Evolutionary conservation across 768 basidiomycete species (phyloP).

Genomic region (Panaeolus papilionaceus): DNA sequence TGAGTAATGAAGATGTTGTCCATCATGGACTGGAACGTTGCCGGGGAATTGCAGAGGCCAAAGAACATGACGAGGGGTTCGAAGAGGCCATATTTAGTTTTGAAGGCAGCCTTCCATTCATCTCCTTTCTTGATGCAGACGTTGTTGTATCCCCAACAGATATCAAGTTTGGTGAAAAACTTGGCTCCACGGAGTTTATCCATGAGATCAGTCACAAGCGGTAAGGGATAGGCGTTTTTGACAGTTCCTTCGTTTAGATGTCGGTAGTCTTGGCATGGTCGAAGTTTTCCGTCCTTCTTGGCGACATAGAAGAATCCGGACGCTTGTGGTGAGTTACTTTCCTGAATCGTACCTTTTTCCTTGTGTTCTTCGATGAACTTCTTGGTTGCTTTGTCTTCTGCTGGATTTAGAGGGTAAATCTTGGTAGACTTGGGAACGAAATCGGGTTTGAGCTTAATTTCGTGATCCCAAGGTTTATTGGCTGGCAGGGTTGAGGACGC

Average conservation of each 20-base stretch:
- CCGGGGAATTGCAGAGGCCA: slow-evolving; percentile 37
- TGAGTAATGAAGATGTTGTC: slow-evolving; percentile 31
- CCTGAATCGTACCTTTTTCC: slow-evolving; percentile 26
- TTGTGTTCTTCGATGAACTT: slow-evolving; percentile 32
- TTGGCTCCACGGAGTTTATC: too few relatives aligned
- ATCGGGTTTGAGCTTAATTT: slow-evolving; percentile 23
- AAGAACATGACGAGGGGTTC: slow-evolving; percentile 40
- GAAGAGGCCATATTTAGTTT: too few relatives aligned
- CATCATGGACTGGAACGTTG: slow-evolving; percentile 42
- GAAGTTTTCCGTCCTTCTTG: slow-evolving; percentile 29
- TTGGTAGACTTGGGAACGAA: slow-evolving; percentile 10
- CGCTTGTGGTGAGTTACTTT: slow-evolving; percentile 30
- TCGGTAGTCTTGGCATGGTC: slow-evolving; percentile 38
- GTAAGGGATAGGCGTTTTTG: not conserved
- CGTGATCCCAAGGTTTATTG: slow-evolving; percentile 19
- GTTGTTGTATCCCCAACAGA: too few relatives aligned
- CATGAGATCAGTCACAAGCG: not conserved
- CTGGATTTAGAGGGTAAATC: slow-evolving; percentile 6
- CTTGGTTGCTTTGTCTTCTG: slow-evolving; percentile 24
- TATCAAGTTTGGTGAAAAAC: too few relatives aligned
- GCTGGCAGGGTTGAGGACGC: too few relatives aligned
- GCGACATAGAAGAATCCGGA: slow-evolving; percentile 35
- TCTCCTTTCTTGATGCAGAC: too few relatives aligned
- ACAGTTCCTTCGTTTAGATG: slow-evolving; percentile 35
- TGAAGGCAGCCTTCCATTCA: too few relatives aligned